Evolutionary conservation across 495 filamentous ascomycete genomes (phyloP), one percentile per base, ranked within the genome.

Genomic region (Xylaria scruposa): DNA sequence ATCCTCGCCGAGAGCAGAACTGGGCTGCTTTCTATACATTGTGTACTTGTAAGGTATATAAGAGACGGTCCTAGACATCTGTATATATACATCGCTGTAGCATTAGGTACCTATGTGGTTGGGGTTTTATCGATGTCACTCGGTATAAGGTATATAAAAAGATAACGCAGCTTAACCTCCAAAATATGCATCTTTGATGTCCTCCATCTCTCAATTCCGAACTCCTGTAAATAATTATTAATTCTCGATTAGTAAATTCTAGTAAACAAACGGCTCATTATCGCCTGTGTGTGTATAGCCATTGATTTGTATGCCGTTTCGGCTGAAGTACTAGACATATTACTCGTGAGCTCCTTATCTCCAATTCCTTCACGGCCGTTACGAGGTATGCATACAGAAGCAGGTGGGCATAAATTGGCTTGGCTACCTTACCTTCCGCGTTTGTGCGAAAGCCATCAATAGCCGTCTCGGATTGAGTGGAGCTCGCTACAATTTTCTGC

Each of bases 371-470:
- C 26, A 17, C 8, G 26, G 10, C 12, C 13, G 13, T 24, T 56
- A 17, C 51, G n/a, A 54, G n/a, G 21, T 54, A 54, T 26, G 6
- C n/a, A 21, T 53, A 58, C 26, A 21, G 58, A 40, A 31, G 33
- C 29, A 38, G 17, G 58, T 40, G 58, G 58, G 58, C 58, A 13
- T 17, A 12, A 42, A 8, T 19, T 17, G 12, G 17, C 40, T 19
- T n/a, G 51, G 51, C 65, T 26, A 36, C 38, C 53, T 68, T 26
- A 36, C 38, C 53, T 68, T 59, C 67, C 67, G 17, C 26, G 46
- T 5, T 26, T 51, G 10, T 65, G 54, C 53, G 42, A 73, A 76
- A 75, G 75, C 76, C 75, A 74, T 77, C 24, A 56, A 73, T 78
- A 78, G 33, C 75, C 75, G 76, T 60, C 46, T 7, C 29, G 44